Evolutionary conservation across 164 flowering plant species (phyloP), one percentile per base, ranked within the genome.

Genomic region (Vitis riparia): DNA sequence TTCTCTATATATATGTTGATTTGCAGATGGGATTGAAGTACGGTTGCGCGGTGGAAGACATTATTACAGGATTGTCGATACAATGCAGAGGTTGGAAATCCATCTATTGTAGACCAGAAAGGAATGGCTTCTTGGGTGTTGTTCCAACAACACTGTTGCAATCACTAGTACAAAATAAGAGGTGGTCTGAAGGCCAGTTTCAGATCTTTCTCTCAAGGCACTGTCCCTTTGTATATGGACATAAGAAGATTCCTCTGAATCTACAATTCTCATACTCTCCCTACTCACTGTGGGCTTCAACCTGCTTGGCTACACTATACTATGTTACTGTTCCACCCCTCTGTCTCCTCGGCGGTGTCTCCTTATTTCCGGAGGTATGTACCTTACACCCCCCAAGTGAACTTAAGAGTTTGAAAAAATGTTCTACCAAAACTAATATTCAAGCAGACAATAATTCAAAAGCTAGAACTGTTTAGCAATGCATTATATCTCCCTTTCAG

Each of bases 51-150:
- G 77, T 71, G 52, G 85, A 82, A 32, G 85, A 82, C 64, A 62
- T 82, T 11, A 65, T 82, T 52, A 82, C 83, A 62, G 83, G 85
- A 2, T 53, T 82, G 19, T 50, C 83, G 23, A 82, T 82, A 30
- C 83, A 37, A 6, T 37, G 44, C 44, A 37, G 44, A 37, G 44
- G 44, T 37, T 37, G 44, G 44, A 37, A 37, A 67, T 77, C 83
- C 2, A 55, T 80, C 4, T 77, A 66, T 55, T 78, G 5, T 72
- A 71, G 57, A 47, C 85, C 81, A 3, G 65, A 67, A 1, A 66
- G 65, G 16, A 23, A 15, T 3, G 76, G 67, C 0, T 80, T 82
- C 58, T 13, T 80, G 56, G 85, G 80, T 14, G 55, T 73, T 57
- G 76, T 70, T 37, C 76, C 84, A 0, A 68, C 63, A 23, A 76